These are phyloP conservation scores for Podospora bellae-mahoneyi DNA, from an alignment of 495 filamentous ascomycete genomes.

Conservation along the genomic window DNA sequence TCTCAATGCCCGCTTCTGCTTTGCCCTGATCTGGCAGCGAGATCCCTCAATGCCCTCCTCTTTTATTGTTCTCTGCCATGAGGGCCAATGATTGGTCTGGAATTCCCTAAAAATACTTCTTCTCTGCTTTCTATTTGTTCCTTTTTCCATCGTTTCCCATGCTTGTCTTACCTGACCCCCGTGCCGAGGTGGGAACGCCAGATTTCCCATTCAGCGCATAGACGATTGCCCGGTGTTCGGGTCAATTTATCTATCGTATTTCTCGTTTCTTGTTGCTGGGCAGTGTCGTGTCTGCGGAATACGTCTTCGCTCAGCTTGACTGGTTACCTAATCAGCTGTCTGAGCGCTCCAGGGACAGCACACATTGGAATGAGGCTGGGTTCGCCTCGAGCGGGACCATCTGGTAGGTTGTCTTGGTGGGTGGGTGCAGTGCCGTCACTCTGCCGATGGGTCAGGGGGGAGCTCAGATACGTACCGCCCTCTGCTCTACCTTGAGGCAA, in stretches of 20 bases:
- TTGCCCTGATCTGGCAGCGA: slow-evolving; percentile 11
- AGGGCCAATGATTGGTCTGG: not conserved
- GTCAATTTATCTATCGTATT: slow-evolving; percentile 18
- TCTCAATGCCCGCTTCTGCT: slow-evolving; percentile 11
- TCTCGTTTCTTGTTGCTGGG: slow-evolving; percentile 10
- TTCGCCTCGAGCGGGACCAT: slow-evolving; percentile 12
- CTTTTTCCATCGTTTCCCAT: not conserved
- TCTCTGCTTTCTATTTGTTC: slow-evolving; percentile 6
- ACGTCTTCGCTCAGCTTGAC: slow-evolving; percentile 12
- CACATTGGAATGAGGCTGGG: slow-evolving; percentile 26
- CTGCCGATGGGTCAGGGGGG: slow-evolving; percentile 12
- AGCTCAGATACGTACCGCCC: not conserved
- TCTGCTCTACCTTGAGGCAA: not conserved
- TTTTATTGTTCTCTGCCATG: not conserved
- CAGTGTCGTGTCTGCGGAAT: not conserved
- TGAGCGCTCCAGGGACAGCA: slow-evolving; percentile 3
- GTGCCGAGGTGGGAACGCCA: not conserved
- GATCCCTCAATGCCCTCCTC: not conserved
- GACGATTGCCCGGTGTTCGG: not conserved
- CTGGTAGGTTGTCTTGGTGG: not conserved
- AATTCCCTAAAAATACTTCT: not conserved
- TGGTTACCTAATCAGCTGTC: slow-evolving; percentile 17
- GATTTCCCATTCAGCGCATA: not conserved
- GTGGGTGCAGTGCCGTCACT: not conserved
- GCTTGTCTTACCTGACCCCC: not conserved